phyloP scores from a whole-genome alignment of 306 rosid species.

The Acacia melanoxylon region DNA sequence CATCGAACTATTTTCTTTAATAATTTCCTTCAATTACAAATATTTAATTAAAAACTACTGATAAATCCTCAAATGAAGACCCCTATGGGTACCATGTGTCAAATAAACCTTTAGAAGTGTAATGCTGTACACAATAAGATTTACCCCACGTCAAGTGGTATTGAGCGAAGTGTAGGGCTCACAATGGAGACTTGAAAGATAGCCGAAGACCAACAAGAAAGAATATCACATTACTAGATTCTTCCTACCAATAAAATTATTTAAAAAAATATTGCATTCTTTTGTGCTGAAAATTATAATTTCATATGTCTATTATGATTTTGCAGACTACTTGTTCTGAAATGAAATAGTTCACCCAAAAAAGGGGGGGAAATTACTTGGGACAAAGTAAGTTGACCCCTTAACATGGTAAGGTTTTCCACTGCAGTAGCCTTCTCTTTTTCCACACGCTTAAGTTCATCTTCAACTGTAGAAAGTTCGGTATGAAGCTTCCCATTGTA shows the following conservation, averaged over 20 bases:
- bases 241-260: background rate
- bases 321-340: constrained; percentile 3
- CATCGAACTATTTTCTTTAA: background rate
- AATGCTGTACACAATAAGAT: background rate
- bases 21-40: constrained; percentile 6
- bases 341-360: constrained; percentile 19
- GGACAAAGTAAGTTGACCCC: constrained; percentile 79
- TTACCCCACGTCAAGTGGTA: background rate
- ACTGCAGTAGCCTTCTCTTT: constrained; percentile 70
- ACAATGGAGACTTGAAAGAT: background rate
- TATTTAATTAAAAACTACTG: constrained; percentile 2
- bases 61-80: constrained; percentile 5
- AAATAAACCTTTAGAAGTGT: background rate
- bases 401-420: constrained; percentile 72
- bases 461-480: constrained; percentile 88
- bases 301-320: background rate
- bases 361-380: constrained; percentile 51
- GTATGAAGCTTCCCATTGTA: constrained; percentile 93
- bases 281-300: background rate
- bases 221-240: background rate
- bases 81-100: background rate
- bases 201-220: background rate
- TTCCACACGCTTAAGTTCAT: constrained; percentile 85
- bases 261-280: constrained; percentile 1
- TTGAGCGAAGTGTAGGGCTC: background rate